Percentiles rank a stretch among this genome's conserved stretches.
phyloP scores from a whole-genome alignment of 1,284 basidiomycete genomes.

The Puccinia horiana region DNA sequence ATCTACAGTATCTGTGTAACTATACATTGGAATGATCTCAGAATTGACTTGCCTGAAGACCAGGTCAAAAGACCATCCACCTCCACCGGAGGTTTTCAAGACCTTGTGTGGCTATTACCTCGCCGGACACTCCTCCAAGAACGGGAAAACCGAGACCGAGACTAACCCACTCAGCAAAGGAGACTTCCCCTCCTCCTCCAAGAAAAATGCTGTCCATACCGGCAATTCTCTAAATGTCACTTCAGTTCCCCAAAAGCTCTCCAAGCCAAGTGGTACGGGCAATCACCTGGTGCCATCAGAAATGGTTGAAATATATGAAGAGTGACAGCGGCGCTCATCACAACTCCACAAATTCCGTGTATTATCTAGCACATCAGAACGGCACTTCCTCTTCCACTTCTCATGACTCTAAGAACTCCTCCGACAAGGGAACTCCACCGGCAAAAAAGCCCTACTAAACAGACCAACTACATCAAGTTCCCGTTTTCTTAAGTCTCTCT shows the following conservation, averaged over 20 bases:
- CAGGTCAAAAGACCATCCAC: not conserved
- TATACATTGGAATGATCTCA: too few species aligned
- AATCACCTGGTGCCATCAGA: not conserved
- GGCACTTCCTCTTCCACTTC: too few species aligned
- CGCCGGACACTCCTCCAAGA: not conserved
- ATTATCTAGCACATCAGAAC: too few species aligned
- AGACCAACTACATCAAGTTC: too few species aligned
- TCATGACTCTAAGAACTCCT: not conserved
- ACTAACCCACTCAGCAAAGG: not conserved
- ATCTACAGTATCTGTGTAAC: too few species aligned
- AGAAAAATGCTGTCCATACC: not conserved
- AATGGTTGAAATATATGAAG: too few species aligned
- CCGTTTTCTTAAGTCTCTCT: too few species aligned
- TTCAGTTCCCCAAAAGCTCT: not conserved
- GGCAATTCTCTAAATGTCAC: not conserved
- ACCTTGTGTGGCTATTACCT: not conserved
- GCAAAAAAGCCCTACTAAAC: too few species aligned
- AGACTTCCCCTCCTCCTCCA: too few species aligned
- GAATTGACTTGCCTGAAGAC: too few species aligned
- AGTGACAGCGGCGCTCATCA: too few species aligned
- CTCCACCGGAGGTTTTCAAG: not conserved
- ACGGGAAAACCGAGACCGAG: not conserved
- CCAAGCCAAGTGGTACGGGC: not conserved
- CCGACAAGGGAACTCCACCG: not conserved
- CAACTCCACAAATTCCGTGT: too few species aligned